phyloP scores from a whole-genome alignment of 2,329 filamentous ascomycete species.

The Incumbomyces lentus region DNA sequence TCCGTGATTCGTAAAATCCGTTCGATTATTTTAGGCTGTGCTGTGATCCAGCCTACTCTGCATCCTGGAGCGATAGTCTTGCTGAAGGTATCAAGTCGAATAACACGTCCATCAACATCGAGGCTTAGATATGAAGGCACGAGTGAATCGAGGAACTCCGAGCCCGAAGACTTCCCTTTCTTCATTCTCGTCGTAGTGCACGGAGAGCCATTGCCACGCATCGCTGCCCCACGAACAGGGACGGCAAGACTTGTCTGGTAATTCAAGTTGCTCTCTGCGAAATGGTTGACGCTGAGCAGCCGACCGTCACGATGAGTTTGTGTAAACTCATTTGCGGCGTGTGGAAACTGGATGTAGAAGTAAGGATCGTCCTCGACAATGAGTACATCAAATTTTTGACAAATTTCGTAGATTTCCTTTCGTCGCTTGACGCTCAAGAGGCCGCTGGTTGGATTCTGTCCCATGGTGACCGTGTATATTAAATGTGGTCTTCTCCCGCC shows the following conservation, averaged over 20 bases:
- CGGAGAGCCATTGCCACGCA: not conserved
- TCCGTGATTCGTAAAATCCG: constrained; percentile 66
- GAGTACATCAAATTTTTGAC: constrained; percentile 74
- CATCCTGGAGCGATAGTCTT: constrained; percentile 88
- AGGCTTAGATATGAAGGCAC: constrained; percentile 72
- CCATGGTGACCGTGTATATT: constrained; percentile 86
- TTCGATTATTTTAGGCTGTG: constrained; percentile 68
- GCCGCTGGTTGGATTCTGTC: constrained; percentile 78
- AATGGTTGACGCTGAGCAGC: constrained; percentile 5
- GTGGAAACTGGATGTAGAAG: constrained; percentile 82
- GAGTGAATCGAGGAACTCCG: constrained; percentile 69
- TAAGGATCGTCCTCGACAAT: constrained; percentile 94
- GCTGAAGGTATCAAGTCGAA: constrained; percentile 86
- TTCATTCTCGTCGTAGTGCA: constrained; percentile 2
- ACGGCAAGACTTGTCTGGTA: constrained; percentile 5
- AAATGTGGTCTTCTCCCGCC: constrained; percentile 69
- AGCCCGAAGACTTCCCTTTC: constrained; percentile 51
- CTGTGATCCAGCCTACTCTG: constrained; percentile 81
- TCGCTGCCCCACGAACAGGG: constrained; percentile 1
- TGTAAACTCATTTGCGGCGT: constrained; percentile 45
- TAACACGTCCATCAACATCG: constrained; percentile 75
- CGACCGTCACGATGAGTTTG: constrained; percentile 16
- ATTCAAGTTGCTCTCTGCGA: constrained; percentile 7
- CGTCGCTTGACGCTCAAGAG: constrained; percentile 63
- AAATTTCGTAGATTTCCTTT: constrained; percentile 68